phyloP scores from a whole-genome alignment of 2,329 filamentous ascomycete species.

The Alternaria sp. region DNA sequence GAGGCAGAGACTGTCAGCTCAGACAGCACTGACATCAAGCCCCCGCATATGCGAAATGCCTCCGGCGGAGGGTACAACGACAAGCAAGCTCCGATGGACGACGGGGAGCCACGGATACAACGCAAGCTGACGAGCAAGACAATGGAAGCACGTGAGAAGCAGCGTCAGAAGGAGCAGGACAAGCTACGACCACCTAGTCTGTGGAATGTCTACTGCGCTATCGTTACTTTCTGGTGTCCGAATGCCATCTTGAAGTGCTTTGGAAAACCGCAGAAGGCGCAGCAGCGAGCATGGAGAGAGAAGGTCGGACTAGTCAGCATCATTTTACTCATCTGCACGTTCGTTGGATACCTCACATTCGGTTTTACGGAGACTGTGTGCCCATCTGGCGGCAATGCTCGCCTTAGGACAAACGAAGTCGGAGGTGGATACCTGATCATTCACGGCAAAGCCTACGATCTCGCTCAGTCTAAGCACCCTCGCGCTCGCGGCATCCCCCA shows the following conservation, averaged over 20 bases:
- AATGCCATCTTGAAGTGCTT: constrained; percentile 85
- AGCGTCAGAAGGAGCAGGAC: constrained; percentile 67
- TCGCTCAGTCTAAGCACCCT: constrained; percentile 80
- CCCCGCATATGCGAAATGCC: constrained; percentile 48
- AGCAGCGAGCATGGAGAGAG: constrained; percentile 94
- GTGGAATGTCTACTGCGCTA: constrained; percentile 95
- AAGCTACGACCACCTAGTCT: constrained; percentile 80
- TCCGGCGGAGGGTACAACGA: constrained; percentile 52
- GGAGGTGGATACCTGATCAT: constrained; percentile 90
- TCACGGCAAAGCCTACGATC: constrained; percentile 88
- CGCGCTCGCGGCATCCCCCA: constrained; percentile 79
- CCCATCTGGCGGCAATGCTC: constrained; percentile 69
- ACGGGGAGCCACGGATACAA: constrained; percentile 48
- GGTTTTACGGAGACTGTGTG: constrained; percentile 94
- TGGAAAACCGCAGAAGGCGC: constrained; percentile 83
- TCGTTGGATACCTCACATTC: constrained; percentile 95
- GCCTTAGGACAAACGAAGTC: constrained; percentile 85
- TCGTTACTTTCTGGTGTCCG: constrained; percentile 94
- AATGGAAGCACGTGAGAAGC: constrained; percentile 67
- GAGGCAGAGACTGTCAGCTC: constrained; percentile 66
- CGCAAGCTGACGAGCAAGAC: constrained; percentile 71
- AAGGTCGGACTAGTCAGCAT: constrained; percentile 98
- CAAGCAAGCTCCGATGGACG: constrained; percentile 49
- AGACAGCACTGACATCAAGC: constrained; percentile 68
- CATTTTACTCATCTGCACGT: constrained; percentile 84